Evolutionary conservation across 148 eudicot species (phyloP).

Genomic region (Pharnaceum exiguum): DNA sequence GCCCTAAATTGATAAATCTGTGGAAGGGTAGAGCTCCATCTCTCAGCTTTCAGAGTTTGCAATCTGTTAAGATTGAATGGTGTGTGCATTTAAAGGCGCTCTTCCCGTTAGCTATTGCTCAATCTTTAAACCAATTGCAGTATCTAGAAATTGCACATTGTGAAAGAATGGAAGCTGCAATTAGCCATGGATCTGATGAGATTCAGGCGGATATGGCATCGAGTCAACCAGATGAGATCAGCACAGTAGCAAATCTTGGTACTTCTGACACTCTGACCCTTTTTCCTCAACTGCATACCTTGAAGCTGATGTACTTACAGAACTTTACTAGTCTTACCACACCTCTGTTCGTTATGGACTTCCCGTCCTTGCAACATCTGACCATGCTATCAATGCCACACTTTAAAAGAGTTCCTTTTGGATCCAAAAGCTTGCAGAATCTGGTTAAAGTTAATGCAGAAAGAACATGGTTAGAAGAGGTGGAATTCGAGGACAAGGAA

Average conservation of each 20-base stretch:
- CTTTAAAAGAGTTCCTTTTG: slow-evolving; percentile 12
- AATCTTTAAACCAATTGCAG: slow-evolving; percentile 14
- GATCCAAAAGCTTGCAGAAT: slow-evolving; percentile 12
- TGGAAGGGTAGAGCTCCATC: slow-evolving; percentile 17
- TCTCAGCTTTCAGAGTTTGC: slow-evolving; percentile 21
- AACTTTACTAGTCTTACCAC: slow-evolving; percentile 12
- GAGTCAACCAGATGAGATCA: background rate
- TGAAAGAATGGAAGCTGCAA: slow-evolving; percentile 13
- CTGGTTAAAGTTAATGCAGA: slow-evolving; percentile 15
- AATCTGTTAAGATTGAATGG: slow-evolving; percentile 7
- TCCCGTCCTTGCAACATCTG: slow-evolving; percentile 15
- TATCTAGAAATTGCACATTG: slow-evolving; percentile 23
- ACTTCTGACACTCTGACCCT: background rate
- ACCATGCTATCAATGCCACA: slow-evolving; percentile 12
- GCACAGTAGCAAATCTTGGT: background rate
- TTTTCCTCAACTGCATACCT: slow-evolving; percentile 14
- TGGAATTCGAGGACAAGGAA: slow-evolving; percentile 8
- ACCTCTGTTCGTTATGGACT: slow-evolving; percentile 6
- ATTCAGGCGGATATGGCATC: background rate
- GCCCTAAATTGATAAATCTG: slow-evolving; percentile 17
- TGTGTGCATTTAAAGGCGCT: slow-evolving; percentile 14
- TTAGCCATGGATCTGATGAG: slow-evolving; percentile 2
- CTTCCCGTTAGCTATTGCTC: slow-evolving; percentile 15
- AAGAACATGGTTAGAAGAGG: slow-evolving; percentile 21
- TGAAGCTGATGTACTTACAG: slow-evolving; percentile 14